Evolutionary conservation across 73 alveolate species (phyloP).

Genomic region (Paramecium sexaurelia): DNA sequence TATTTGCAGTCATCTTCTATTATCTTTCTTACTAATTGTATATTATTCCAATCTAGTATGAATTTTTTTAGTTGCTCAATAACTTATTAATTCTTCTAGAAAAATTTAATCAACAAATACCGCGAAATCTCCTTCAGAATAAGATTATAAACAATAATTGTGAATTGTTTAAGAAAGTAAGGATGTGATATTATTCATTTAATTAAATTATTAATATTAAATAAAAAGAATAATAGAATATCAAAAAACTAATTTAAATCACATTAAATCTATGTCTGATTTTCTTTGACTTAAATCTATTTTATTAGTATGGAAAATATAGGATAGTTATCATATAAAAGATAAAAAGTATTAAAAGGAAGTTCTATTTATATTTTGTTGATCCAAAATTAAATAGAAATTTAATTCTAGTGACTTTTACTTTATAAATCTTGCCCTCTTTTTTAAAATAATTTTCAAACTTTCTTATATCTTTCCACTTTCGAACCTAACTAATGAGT

Average conservation of each 20-base stretch:
- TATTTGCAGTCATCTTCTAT: neutral
- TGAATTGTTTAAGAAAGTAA: slow-evolving; percentile 3
- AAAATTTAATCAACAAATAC: neutral
- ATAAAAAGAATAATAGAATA: neutral
- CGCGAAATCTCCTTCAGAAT: neutral
- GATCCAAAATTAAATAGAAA: too few species aligned
- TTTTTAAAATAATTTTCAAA: too few species aligned
- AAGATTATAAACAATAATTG: neutral
- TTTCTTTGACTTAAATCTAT: neutral
- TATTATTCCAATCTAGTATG: slow-evolving; percentile 36
- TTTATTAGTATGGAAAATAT: too few species aligned
- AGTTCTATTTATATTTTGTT: too few species aligned
- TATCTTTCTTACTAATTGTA: neutral
- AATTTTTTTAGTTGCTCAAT: slow-evolving; percentile 5
- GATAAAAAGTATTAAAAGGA: too few species aligned
- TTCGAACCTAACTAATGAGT: too few species aligned
- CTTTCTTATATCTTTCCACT: too few species aligned
- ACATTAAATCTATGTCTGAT: neutral
- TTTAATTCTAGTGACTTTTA: too few species aligned
- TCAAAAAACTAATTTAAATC: neutral
- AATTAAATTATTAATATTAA: neutral
- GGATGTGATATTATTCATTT: neutral
- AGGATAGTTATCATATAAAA: too few species aligned
- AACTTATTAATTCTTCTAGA: neutral
- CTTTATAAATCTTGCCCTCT: too few species aligned